Conservation (phyloP, 371 early-diverging fungal species). For the Rhizomucor pusillus region DNA sequence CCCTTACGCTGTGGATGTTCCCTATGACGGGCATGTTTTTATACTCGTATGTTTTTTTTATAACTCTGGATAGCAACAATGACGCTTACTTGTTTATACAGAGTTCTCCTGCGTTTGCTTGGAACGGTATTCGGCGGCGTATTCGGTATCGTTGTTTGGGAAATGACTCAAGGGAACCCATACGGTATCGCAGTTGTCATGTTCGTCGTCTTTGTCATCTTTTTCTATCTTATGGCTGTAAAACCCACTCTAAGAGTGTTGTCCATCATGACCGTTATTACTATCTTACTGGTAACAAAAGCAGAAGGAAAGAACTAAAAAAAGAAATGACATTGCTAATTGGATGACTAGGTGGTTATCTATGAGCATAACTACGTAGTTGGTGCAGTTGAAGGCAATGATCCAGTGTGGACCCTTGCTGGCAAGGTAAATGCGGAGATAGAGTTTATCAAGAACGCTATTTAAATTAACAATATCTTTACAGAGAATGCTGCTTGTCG, state of each 20-base stretch:
- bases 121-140: constrained; percentile 36
- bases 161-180: constrained; percentile 38
- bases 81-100: constrained; percentile 9
- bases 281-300: constrained; percentile 22
- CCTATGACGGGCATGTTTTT: constrained; percentile 38
- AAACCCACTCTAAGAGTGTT: constrained; percentile 20
- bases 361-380: constrained; percentile 28
- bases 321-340: too few species aligned
- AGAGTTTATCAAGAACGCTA: not conserved
- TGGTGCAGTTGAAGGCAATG: constrained; percentile 3
- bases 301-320: not conserved
- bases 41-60: constrained; percentile 22
- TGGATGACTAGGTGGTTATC: constrained; percentile 14
- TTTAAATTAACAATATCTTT: not conserved
- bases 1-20: constrained; percentile 37
- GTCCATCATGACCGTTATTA: constrained; percentile 29
- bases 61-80: not conserved
- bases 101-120: constrained; percentile 22
- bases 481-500: constrained; percentile 38
- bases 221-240: constrained; percentile 35
- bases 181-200: constrained; percentile 34
- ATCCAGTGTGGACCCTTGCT: constrained; percentile 35
- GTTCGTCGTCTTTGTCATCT: constrained; percentile 21
- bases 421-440: constrained; percentile 33
- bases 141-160: constrained; percentile 41